Evolutionary conservation across 108 stramenopile species (phyloP), one percentile per base, ranked within the genome.

Genomic region (Cyclotella choctawhatcheeana): DNA sequence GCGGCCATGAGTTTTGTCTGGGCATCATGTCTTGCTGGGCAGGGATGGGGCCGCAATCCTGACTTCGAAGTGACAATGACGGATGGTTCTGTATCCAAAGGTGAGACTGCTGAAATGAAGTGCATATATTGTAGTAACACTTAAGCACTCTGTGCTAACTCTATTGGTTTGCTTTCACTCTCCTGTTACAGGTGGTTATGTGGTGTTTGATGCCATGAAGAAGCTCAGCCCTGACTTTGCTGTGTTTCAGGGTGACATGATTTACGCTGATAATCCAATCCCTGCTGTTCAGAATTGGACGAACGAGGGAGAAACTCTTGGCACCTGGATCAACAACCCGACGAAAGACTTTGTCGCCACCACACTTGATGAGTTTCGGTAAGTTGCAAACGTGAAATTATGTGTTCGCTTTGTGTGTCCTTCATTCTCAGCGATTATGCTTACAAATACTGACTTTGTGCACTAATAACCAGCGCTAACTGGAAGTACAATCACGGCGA

Each of bases 401-500:
- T n/a, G n/a, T n/a, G n/a, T n/a, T n/a, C n/a, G n/a, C n/a, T n/a
- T n/a, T n/a, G n/a, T n/a, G n/a, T n/a, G n/a, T n/a, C n/a, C n/a
- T n/a, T n/a, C n/a, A n/a, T n/a, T n/a, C n/a, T n/a, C n/a, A n/a
- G n/a, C n/a, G n/a, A n/a, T n/a, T n/a, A n/a, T n/a, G n/a, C n/a
- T n/a, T n/a, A n/a, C n/a, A n/a, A n/a, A n/a, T n/a, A n/a, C n/a
- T n/a, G n/a, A n/a, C n/a, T n/a, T n/a, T n/a, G n/a, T n/a, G n/a
- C n/a, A n/a, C n/a, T n/a, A n/a, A n/a, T n/a, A n/a, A n/a, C n/a
- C n/a, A 72, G 71, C 22, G 68, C 35, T 8, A 71, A 73, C 21
- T 83, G 71, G 71, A 83, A 83, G 73, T 83, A 83, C 63, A 76
- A 83, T 68, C 50, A 64, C 25, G 77, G 71, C 34, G 77, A 83